Percentiles rank a stretch among this genome's conserved stretches.
These are phyloP conservation scores for Colletotrichum aenigma DNA, from an alignment of 2,329 filamentous ascomycete genomes.

Conservation along the genomic window DNA sequence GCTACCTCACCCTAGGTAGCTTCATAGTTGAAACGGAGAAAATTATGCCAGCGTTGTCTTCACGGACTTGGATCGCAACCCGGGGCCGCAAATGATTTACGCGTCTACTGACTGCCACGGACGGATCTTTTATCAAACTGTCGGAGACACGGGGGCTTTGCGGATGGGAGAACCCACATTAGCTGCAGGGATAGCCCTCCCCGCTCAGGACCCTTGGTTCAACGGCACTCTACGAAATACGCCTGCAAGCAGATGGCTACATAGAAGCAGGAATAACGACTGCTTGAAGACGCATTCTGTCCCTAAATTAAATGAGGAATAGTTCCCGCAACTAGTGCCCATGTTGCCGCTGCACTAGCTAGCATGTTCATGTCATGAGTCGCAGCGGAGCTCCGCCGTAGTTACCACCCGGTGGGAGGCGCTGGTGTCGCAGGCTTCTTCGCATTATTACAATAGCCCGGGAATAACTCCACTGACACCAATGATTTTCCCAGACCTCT, in stretches of 20 bases:
- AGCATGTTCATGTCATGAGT: neutral
- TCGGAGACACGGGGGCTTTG: neutral
- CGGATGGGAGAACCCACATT: neutral
- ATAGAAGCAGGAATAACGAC: neutral
- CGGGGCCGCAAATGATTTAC: neutral
- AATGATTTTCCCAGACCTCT: neutral
- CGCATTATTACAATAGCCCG: neutral
- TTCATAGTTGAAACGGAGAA: neutral
- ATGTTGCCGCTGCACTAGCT: neutral
- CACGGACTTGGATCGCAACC: neutral
- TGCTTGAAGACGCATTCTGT: neutral
- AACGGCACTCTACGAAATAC: neutral
- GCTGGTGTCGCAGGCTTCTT: neutral
- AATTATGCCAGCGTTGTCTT: neutral
- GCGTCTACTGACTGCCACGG: neutral
- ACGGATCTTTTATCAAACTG: neutral
- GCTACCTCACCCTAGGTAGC: neutral
- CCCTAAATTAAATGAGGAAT: neutral
- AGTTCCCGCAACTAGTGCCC: neutral
- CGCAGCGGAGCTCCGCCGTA: neutral
- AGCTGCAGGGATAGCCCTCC: neutral
- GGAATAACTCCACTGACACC: neutral
- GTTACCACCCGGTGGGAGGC: neutral
- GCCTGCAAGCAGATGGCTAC: fast-evolving
- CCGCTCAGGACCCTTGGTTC: neutral